Evolutionary conservation across 179 eudicot genomes (phyloP).

Genomic region (Corrigiola litoralis): DNA sequence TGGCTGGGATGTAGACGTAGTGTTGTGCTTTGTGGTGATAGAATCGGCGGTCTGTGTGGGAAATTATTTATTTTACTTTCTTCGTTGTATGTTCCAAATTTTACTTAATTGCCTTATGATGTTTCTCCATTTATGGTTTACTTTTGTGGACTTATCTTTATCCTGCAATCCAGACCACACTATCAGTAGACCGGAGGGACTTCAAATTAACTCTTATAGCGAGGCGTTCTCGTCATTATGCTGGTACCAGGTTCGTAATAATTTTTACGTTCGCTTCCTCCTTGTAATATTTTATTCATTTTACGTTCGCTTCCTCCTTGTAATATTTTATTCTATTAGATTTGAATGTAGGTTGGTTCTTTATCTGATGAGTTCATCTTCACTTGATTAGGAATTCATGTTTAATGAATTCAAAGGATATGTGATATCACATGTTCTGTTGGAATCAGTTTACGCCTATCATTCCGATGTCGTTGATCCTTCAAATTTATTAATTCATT

Average conservation of each 20-base stretch:
- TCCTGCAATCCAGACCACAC: slow-evolving; percentile 46
- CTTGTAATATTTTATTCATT: not conserved
- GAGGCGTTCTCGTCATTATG: slow-evolving; percentile 95
- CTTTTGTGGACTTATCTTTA: slow-evolving; percentile 8
- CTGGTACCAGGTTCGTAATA: slow-evolving; percentile 77
- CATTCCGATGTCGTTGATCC: too few relatives aligned
- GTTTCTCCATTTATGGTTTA: not conserved
- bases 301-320: not conserved
- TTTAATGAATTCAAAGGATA: not conserved
- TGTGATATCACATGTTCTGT: not conserved
- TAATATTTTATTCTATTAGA: not conserved
- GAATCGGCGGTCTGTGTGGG: not conserved
- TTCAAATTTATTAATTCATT: too few relatives aligned
- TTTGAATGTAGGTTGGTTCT: not conserved
- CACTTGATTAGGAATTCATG: not conserved
- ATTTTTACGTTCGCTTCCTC: slow-evolving; percentile 9
- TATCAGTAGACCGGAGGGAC: slow-evolving; percentile 61
- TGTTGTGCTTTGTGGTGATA: slow-evolving; percentile 3
- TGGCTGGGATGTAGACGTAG: not conserved
- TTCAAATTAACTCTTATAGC: slow-evolving; percentile 73
- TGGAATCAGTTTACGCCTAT: too few relatives aligned
- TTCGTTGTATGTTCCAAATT: not conserved
- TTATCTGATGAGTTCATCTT: not conserved
- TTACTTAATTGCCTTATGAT: not conserved
- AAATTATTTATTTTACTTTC: not conserved